A percentile compares a stretch with the other conserved stretches of the same genome.
Evolutionary conservation across 352 stramenopile genomes (phyloP).

Genomic region (Phytophthora agathidicida): DNA sequence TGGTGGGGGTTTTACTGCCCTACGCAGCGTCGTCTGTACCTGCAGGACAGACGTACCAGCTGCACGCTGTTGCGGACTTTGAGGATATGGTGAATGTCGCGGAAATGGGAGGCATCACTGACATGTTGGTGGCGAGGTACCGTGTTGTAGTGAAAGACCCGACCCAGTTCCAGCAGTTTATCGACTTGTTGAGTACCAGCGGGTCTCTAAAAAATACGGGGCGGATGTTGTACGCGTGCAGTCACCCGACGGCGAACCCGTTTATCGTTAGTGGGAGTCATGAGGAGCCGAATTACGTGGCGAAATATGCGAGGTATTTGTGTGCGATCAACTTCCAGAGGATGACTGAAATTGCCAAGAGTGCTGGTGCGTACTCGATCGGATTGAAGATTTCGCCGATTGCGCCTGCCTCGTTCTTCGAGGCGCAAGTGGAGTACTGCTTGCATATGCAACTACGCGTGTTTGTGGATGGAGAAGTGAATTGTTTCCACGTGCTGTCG

Average conservation of each 20-base stretch:
- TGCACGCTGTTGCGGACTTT: constrained; percentile 25
- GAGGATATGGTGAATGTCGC: constrained; percentile 26
- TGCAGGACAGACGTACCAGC: constrained; percentile 16
- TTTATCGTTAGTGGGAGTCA: constrained; percentile 16
- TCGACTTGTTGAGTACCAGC: constrained; percentile 26
- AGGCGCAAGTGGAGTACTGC: constrained; percentile 33
- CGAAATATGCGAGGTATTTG: constrained; percentile 26
- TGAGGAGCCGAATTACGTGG: constrained; percentile 9
- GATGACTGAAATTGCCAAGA: constrained; percentile 22
- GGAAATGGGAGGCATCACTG: constrained; percentile 4
- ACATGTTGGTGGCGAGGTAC: constrained; percentile 15
- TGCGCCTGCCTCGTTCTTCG: constrained; percentile 18
- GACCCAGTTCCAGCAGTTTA: constrained; percentile 31
- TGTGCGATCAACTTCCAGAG: constrained; percentile 37
- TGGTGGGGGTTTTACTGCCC: constrained; percentile 22
- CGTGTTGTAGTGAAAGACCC: constrained; percentile 19
- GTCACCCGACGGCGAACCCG: not conserved
- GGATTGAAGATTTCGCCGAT: constrained; percentile 27
- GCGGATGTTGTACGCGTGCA: constrained; percentile 17
- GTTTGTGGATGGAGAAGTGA: constrained; percentile 28
- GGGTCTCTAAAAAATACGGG: constrained; percentile 22
- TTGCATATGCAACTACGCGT: constrained; percentile 32
- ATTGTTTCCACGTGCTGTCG: constrained; percentile 29
- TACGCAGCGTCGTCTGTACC: constrained; percentile 9
- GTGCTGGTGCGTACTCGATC: constrained; percentile 16